phyloP scores from a whole-genome alignment of 139 green algal genomes.

The Closterium sp. region DNA sequence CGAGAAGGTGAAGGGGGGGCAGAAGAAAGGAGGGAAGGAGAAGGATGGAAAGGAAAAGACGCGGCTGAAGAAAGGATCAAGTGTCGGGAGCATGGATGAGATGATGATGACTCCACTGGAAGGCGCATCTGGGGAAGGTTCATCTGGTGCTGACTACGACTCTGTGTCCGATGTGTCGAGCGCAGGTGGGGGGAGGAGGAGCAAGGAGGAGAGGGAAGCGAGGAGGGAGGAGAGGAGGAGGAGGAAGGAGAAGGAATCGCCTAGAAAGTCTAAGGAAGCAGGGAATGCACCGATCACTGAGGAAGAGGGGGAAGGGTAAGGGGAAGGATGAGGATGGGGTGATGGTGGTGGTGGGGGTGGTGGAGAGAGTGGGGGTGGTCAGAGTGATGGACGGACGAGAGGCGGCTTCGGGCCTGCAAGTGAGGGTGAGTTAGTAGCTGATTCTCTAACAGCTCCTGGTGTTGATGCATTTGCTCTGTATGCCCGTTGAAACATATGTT shows the following conservation, averaged over 20 bases:
- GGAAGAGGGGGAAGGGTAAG: not conserved
- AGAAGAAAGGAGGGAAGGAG: not conserved
- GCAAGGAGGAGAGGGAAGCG: not conserved
- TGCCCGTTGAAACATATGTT: no score
- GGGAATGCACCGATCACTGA: not conserved
- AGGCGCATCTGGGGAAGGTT: not conserved
- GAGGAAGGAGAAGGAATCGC: not conserved
- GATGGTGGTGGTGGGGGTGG: not conserved
- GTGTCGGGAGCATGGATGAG: not conserved
- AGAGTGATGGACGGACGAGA: no score
- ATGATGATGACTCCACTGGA: not conserved
- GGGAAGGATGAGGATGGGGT: not conserved
- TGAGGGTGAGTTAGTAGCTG: no score
- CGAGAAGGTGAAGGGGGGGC: not conserved
- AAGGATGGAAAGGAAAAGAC: not conserved
- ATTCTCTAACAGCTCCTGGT: no score
- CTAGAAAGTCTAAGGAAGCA: not conserved
- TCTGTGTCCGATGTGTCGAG: not conserved
- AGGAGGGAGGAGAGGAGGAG: not conserved
- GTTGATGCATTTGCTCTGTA: no score
- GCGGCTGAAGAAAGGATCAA: not conserved
- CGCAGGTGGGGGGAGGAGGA: not conserved
- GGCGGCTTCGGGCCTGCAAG: no score
- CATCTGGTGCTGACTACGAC: not conserved
- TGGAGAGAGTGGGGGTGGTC: not conserved